A percentile compares a stretch with the other conserved stretches of the same genome.
phyloP scores from a whole-genome alignment of 2,329 filamentous ascomycete genomes.

The Phaeosphaeriaceae sp. region DNA sequence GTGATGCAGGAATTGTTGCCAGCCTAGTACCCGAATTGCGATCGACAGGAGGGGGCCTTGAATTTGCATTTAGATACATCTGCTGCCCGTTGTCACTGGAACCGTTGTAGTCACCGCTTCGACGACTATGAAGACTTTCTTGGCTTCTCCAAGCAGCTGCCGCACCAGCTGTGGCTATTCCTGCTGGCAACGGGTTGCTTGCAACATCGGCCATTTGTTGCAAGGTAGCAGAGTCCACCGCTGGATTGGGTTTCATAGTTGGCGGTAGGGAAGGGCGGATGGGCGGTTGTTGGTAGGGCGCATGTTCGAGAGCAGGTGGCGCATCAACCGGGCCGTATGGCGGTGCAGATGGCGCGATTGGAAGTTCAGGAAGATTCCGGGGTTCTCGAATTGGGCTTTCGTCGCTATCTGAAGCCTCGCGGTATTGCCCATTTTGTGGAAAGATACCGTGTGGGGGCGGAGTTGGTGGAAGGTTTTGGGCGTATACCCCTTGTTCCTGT shows the following conservation, averaged over 20 bases:
- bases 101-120: conserved; percentile 39
- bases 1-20: conserved; percentile 56
- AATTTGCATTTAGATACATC: conserved; percentile 50
- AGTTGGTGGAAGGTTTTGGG: conserved; percentile 47
- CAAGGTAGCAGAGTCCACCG: conserved; percentile 82
- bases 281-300: conserved; percentile 71
- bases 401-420: conserved; percentile 40
- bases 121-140: conserved; percentile 38
- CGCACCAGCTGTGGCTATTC: conserved; percentile 47
- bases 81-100: conserved; percentile 27
- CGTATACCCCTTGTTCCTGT: conserved; percentile 40
- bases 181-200: conserved; percentile 53
- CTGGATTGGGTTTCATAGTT: conserved; percentile 79
- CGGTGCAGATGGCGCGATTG: conserved; percentile 44
- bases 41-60: conserved; percentile 64
- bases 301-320: conserved; percentile 81
- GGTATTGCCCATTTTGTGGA: conserved; percentile 28
- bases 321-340: conserved; percentile 76
- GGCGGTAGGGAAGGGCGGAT: conserved; percentile 75
- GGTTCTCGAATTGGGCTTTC: conserved; percentile 37
- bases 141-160: conserved; percentile 49
- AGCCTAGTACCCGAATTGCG: conserved; percentile 45
- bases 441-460: conserved; percentile 49
- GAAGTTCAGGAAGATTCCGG: conserved; percentile 39
- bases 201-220: conserved; percentile 78